Conservation (phyloP, 768 basidiomycete species). For the Russula olivacea region DNA sequence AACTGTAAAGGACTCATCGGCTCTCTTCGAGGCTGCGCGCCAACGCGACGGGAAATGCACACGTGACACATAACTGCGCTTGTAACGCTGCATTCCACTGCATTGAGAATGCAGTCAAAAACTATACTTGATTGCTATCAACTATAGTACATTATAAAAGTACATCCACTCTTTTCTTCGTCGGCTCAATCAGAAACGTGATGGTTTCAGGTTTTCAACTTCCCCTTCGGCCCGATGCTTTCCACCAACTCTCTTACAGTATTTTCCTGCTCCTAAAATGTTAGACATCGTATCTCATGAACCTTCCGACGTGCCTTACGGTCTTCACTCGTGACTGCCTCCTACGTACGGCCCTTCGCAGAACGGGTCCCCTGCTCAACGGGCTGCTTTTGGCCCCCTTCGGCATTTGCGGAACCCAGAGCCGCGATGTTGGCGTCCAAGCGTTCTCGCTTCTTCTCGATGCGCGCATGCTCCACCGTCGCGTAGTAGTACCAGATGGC, state of each 20-base stretch:
- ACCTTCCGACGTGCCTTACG: not conserved
- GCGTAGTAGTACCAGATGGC: conserved; percentile 23
- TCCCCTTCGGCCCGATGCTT: not conserved
- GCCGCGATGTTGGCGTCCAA: not conserved
- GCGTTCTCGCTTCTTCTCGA: conserved; percentile 10
- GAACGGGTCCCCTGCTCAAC: conserved; percentile 1
- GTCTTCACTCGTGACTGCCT: not conserved
- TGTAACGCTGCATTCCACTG: too few species aligned
- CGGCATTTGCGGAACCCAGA: not conserved
- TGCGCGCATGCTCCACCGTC: conserved; percentile 15
- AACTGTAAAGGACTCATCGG: too few species aligned
- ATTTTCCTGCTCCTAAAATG: not conserved
- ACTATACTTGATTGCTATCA: too few species aligned
- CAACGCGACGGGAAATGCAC: too few species aligned
- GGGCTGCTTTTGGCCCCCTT: conserved; percentile 4
- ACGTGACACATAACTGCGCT: too few species aligned
- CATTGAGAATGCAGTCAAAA: too few species aligned
- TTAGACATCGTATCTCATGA: not conserved
- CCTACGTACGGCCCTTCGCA: conserved; percentile 5
- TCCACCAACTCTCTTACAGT: not conserved
- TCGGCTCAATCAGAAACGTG: not conserved
- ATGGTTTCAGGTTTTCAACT: not conserved
- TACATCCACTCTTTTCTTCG: not conserved
- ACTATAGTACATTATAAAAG: not conserved
- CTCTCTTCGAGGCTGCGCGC: too few species aligned